Conservation (phyloP, 768 basidiomycete species). For the Boletellus sp. region DNA sequence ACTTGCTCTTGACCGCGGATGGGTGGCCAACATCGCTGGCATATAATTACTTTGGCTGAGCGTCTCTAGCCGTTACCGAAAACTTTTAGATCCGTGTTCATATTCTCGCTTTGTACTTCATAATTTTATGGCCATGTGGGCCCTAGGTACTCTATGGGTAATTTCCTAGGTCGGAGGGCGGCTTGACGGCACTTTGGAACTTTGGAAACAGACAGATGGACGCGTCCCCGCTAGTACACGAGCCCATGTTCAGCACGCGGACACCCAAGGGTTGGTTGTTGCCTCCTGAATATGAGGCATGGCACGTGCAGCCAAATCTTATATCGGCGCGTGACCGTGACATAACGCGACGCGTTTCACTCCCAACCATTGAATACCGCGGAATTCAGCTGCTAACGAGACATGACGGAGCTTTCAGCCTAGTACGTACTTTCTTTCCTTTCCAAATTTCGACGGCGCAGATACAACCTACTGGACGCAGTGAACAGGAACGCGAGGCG, state of each 20-base stretch:
- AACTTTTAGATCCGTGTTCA: neutral
- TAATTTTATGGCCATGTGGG: neutral
- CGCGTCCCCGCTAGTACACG: too few species aligned
- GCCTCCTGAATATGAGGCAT: too few species aligned
- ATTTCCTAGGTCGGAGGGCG: too few species aligned
- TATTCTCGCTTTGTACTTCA: neutral
- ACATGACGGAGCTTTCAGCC: slow-evolving; percentile 48
- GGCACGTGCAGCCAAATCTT: too few species aligned
- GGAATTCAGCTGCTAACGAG: too few species aligned
- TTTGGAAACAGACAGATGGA: too few species aligned
- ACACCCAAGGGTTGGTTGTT: too few species aligned
- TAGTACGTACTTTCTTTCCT: slow-evolving; percentile 38
- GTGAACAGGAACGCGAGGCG: slow-evolving; percentile 71
- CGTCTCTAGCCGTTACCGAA: too few species aligned
- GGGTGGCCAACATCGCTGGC: slow-evolving; percentile 57
- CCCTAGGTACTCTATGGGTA: too few species aligned
- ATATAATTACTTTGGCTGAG: slow-evolving; percentile 43
- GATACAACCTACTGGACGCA: slow-evolving; percentile 15
- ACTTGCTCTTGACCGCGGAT: slow-evolving; percentile 47
- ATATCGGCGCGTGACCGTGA: slow-evolving; percentile 32
- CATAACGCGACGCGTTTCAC: slow-evolving; percentile 29
- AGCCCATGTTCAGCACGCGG: too few species aligned
- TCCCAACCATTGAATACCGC: neutral
- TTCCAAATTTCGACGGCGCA: too few species aligned
- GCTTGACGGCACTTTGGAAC: too few species aligned